These are phyloP conservation scores for Fusarium falciforme DNA, from an alignment of 2,329 filamentous ascomycete species.

Conservation along the genomic window DNA sequence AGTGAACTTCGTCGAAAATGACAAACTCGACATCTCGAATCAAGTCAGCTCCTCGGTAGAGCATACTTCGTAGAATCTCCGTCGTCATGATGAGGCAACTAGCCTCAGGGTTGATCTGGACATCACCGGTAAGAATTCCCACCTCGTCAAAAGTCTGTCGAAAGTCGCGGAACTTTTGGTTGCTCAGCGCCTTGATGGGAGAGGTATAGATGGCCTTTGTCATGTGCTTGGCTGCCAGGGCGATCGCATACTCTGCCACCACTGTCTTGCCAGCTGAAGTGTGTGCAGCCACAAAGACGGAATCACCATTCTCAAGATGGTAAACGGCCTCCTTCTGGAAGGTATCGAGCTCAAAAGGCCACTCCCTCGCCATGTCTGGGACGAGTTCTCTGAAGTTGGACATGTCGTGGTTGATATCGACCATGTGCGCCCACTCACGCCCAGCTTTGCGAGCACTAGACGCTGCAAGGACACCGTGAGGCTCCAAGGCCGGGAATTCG, in stretches of 20 bases:
- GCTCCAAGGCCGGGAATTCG: slow-evolving; percentile 92
- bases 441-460: slow-evolving; percentile 79
- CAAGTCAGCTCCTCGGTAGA: slow-evolving; percentile 94
- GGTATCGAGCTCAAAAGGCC: slow-evolving; percentile 96
- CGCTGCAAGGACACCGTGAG: slow-evolving; percentile 79
- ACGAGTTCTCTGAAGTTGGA: slow-evolving; percentile 94
- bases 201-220: slow-evolving; percentile 99
- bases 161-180: slow-evolving; percentile 98
- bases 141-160: slow-evolving; percentile 92
- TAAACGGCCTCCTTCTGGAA: slow-evolving; percentile 99
- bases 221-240: slow-evolving; percentile 97
- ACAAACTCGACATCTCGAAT: slow-evolving; percentile 98
- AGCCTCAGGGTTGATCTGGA: slow-evolving; percentile 96
- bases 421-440: slow-evolving; percentile 97
- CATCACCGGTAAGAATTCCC: slow-evolving; percentile 95
- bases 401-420: slow-evolving; percentile 92
- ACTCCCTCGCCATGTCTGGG: slow-evolving; percentile 94
- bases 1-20: slow-evolving; percentile 99
- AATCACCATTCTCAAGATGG: slow-evolving; percentile 95
- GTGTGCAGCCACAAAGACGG: slow-evolving; percentile 96
- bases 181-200: slow-evolving; percentile 97
- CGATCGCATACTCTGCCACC: slow-evolving; percentile 97
- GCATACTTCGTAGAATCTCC: slow-evolving; percentile 97
- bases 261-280: slow-evolving; percentile 98
- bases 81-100: slow-evolving; percentile 99